Evolutionary conservation across 2,329 filamentous ascomycete species (phyloP).

Genomic region (Xylariomycetidae sp.): DNA sequence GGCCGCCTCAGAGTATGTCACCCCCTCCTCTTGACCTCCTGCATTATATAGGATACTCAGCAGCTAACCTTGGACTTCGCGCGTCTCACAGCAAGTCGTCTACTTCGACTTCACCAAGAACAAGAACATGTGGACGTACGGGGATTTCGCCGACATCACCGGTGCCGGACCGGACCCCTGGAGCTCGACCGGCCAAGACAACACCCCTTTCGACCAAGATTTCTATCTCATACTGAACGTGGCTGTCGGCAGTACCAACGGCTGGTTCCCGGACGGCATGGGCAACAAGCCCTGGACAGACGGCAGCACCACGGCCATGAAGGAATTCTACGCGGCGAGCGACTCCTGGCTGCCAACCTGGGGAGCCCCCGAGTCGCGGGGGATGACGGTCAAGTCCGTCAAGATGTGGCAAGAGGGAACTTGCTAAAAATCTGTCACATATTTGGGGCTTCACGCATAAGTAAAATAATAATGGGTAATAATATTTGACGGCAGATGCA

Average conservation of each 20-base stretch:
- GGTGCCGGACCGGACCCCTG: slow-evolving; percentile 32
- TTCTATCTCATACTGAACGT: slow-evolving; percentile 50
- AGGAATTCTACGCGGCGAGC: slow-evolving; percentile 38
- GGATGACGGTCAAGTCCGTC: slow-evolving; percentile 41
- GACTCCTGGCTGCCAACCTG: slow-evolving; percentile 43
- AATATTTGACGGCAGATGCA: too few species aligned
- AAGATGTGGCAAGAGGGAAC: too few species aligned
- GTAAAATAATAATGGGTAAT: too few species aligned
- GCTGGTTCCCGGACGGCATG: slow-evolving; percentile 38
- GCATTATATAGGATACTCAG: too few species aligned
- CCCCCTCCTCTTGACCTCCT: too few species aligned
- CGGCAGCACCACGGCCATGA: slow-evolving; percentile 31
- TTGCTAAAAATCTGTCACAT: too few species aligned
- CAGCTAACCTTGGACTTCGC: too few species aligned
- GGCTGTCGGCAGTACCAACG: slow-evolving; percentile 43
- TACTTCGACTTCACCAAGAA: slow-evolving; percentile 31
- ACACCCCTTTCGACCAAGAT: slow-evolving; percentile 46
- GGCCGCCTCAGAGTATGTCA: slow-evolving; percentile 30
- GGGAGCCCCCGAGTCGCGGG: slow-evolving; percentile 35
- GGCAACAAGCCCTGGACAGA: slow-evolving; percentile 46
- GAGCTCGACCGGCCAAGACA: slow-evolving; percentile 31
- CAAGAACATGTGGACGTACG: slow-evolving; percentile 37
- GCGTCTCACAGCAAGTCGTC: slow-evolving; percentile 10
- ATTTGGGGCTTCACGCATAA: too few species aligned
- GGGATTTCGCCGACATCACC: slow-evolving; percentile 34